Evolutionary conservation across 1,284 basidiomycete genomes (phyloP).

Genomic region (Papiliotrema nemorosa): DNA sequence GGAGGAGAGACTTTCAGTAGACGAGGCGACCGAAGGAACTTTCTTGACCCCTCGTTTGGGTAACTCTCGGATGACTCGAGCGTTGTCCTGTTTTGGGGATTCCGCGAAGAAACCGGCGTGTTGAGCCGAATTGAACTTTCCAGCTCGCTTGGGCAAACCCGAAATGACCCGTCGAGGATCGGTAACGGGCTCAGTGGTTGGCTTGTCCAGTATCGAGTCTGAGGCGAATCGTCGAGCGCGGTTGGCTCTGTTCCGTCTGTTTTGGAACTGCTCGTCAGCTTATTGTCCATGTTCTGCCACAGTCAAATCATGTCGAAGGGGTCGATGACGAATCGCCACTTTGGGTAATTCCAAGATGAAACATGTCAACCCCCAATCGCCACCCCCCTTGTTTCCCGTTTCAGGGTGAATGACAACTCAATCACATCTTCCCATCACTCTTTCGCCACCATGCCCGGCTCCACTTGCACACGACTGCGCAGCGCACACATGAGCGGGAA

Average conservation of each 20-base stretch:
- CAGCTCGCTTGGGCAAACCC: not conserved
- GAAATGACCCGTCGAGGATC: not conserved
- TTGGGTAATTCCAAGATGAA: not conserved
- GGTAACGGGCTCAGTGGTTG: not conserved
- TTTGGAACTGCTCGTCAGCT: conserved; percentile 22
- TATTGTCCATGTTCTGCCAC: not conserved
- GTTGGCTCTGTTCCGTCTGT: conserved; percentile 16
- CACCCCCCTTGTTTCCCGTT: too few species aligned
- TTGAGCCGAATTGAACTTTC: not conserved
- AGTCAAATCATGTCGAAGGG: not conserved
- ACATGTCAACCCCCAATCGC: too few species aligned
- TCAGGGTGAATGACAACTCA: too few species aligned
- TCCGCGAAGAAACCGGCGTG: too few species aligned
- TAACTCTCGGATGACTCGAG: conserved; percentile 9
- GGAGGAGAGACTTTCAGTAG: not conserved
- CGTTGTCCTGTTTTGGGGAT: not conserved
- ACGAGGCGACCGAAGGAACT: not conserved
- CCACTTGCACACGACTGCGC: too few species aligned
- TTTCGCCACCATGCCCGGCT: too few species aligned
- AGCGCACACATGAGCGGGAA: too few species aligned
- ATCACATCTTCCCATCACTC: too few species aligned
- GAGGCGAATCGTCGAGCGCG: conserved; percentile 2
- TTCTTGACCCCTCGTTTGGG: conserved; percentile 4
- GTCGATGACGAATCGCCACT: not conserved
- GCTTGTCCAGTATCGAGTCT: not conserved